Evolutionary conservation across 306 rosid genomes (phyloP), one percentile per base, ranked within the genome.

Genomic region (Quercus dentata): DNA sequence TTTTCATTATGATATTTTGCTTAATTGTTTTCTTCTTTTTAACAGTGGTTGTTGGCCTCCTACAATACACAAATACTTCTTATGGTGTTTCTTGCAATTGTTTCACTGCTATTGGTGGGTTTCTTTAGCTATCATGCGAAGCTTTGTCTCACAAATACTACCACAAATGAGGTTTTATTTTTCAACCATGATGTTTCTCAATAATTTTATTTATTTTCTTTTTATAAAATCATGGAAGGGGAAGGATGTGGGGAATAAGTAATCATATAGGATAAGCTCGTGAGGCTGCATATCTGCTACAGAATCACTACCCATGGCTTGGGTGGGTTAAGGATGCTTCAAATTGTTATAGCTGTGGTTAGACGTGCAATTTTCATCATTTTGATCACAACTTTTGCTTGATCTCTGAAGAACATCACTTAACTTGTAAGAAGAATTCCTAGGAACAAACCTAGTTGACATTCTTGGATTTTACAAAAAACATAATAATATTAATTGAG

Each of bases 111-210:
- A 51, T 72, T 95, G 81, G 94, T 80, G 3, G 99, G 98, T 25
- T 93, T 95, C 85, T 90, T 91, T 83, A 89, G 92, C 81, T 95
- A 91, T 87, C 99, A 95, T 78, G 92, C 97, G 72, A 89, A 91
- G 56, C 97, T 95, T 38, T 92, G 98, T 87, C 90, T 95, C 78
- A 84, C 87, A 78, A 93, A 95, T 79, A 93, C 93, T 57, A 95
- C 99, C 73, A 90, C 98, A n/a, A 93, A 93, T 51, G 99, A 95
- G 99, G 99, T 95, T 68, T 74, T 55, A 56, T 74, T 87, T 79
- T 69, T 49, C 51, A 61, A 21, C 78, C 28, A 8, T 49, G 65
- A 49, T 62, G 70, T 84, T 74, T 73, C 63, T 63, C 19, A 64
- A 74, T 74, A 21, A 76, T 59, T 18, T 30, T 83, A 28, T 18